These are phyloP conservation scores for Stemphylium beticola DNA, from an alignment of 2,329 filamentous ascomycete genomes.

Conservation along the genomic window DNA sequence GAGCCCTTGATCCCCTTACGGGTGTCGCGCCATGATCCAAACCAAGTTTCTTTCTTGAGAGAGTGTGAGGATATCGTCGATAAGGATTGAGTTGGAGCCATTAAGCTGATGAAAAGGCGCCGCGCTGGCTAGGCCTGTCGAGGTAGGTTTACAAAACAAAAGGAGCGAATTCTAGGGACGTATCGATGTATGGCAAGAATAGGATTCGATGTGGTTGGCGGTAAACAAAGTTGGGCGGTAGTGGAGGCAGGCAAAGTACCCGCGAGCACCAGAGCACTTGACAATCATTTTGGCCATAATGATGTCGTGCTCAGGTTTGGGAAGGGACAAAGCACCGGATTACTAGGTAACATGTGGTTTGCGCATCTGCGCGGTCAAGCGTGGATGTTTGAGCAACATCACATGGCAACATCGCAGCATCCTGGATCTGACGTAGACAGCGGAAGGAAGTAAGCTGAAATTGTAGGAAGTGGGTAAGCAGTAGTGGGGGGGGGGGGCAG, in stretches of 20 bases:
- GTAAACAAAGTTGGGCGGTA: not conserved
- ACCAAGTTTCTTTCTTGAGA: slow-evolving; percentile 8
- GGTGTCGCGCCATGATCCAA: slow-evolving; percentile 14
- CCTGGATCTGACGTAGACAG: too few relatives aligned
- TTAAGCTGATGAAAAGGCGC: not conserved
- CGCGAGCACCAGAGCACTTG: not conserved
- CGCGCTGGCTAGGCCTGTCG: not conserved
- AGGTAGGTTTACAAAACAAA: not conserved
- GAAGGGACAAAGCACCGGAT: slow-evolving; percentile 8
- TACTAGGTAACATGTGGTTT: slow-evolving; percentile 11
- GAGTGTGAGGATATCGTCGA: not conserved
- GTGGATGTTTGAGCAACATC: not conserved
- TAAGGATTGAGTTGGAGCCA: slow-evolving; percentile 17
- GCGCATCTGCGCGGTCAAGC: slow-evolving; percentile 23
- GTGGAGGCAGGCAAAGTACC: not conserved
- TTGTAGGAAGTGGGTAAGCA: too few relatives aligned
- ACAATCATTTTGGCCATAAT: not conserved
- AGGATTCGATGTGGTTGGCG: not conserved
- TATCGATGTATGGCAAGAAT: not conserved
- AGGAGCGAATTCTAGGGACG: not conserved
- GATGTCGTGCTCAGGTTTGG: not conserved
- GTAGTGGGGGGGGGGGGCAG: too few relatives aligned
- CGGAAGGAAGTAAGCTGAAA: too few relatives aligned
- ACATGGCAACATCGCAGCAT: not conserved
- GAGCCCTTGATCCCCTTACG: slow-evolving; percentile 16